Conservation (phyloP, 495 filamentous ascomycete genomes). For the Stereocaulon alpinum region DNA sequence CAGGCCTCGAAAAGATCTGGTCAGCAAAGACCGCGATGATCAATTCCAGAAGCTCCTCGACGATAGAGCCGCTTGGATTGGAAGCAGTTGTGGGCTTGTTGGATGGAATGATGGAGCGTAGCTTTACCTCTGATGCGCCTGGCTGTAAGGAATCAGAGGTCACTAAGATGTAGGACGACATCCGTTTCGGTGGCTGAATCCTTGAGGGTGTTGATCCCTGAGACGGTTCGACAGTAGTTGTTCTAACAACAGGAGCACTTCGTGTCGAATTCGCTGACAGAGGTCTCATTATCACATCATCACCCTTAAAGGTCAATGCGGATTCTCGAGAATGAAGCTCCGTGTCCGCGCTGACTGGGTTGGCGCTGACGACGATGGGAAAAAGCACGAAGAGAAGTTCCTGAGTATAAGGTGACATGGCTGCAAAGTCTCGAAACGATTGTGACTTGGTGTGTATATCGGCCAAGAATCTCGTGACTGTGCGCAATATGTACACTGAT, state of each 20-base stretch:
- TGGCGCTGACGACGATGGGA: constrained; percentile 74
- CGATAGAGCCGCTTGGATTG: constrained; percentile 53
- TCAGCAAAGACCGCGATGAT: constrained; percentile 70
- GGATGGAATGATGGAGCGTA: constrained; percentile 52
- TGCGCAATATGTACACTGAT: constrained; percentile 45
- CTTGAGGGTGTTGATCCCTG: constrained; percentile 34
- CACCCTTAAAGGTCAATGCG: constrained; percentile 71
- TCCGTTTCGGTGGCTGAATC: constrained; percentile 53
- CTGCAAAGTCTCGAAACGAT: constrained; percentile 69
- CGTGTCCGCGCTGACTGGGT: constrained; percentile 66
- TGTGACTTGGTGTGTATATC: constrained; percentile 64
- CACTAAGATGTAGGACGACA: constrained; percentile 83
- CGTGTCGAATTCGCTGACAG: constrained; percentile 45
- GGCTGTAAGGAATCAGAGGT: constrained; percentile 53
- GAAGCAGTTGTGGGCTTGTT: constrained; percentile 33
- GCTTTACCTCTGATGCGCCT: constrained; percentile 45
- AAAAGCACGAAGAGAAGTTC: constrained; percentile 69
- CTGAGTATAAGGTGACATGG: constrained; percentile 66
- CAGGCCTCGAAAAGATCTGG: constrained; percentile 70
- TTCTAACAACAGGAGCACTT: constrained; percentile 56
- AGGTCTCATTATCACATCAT: constrained; percentile 71
- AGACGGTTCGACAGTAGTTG: constrained; percentile 48
- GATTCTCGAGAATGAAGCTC: constrained; percentile 74
- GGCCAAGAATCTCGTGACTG: constrained; percentile 66
- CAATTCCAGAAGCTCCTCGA: constrained; percentile 65